These are phyloP conservation scores for Juglanconis oblonga DNA, from an alignment of 2,329 filamentous ascomycete genomes.

Conservation along the genomic window DNA sequence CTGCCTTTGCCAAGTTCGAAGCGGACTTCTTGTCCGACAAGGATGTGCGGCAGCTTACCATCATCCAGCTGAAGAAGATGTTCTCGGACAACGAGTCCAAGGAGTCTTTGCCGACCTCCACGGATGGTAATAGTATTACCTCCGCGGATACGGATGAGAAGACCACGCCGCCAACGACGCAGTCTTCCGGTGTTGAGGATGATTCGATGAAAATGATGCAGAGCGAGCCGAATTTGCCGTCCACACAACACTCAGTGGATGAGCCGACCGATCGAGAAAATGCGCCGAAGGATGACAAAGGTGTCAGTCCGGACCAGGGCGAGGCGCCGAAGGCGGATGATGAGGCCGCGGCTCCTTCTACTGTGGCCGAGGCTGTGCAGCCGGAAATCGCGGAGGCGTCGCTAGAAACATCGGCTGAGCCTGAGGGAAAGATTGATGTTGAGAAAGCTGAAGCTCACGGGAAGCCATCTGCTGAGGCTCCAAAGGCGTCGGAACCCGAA, in stretches of 20 bases:
- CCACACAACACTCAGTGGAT: slow-evolving; percentile 19
- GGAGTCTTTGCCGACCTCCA: slow-evolving; percentile 65
- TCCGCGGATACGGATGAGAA: slow-evolving; percentile 45
- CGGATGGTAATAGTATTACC: slow-evolving; percentile 24
- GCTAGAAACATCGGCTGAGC: not conserved
- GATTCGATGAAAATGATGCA: slow-evolving; percentile 10
- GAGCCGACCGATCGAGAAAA: slow-evolving; percentile 13
- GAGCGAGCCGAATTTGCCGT: slow-evolving; percentile 11
- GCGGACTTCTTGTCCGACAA: slow-evolving; percentile 93
- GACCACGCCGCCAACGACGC: slow-evolving; percentile 36
- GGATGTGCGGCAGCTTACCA: slow-evolving; percentile 88
- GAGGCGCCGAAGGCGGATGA: not conserved
- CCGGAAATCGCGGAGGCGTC: not conserved
- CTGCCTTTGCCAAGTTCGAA: slow-evolving; percentile 86
- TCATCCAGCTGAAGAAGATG: slow-evolving; percentile 89
- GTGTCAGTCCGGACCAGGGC: not conserved
- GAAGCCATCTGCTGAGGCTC: not conserved
- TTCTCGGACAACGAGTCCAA: slow-evolving; percentile 88
- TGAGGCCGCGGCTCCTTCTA: not conserved
- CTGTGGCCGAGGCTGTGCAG: not conserved
- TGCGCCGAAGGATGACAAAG: not conserved
- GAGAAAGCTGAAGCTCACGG: not conserved
- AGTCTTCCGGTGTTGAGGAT: slow-evolving; percentile 19
- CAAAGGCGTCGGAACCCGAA: not conserved
- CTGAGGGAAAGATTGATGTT: not conserved